Evolutionary conservation across 2,329 filamentous ascomycete species (phyloP), one percentile per base, ranked within the genome.

Genomic region (Pyrenochaeta sp.): DNA sequence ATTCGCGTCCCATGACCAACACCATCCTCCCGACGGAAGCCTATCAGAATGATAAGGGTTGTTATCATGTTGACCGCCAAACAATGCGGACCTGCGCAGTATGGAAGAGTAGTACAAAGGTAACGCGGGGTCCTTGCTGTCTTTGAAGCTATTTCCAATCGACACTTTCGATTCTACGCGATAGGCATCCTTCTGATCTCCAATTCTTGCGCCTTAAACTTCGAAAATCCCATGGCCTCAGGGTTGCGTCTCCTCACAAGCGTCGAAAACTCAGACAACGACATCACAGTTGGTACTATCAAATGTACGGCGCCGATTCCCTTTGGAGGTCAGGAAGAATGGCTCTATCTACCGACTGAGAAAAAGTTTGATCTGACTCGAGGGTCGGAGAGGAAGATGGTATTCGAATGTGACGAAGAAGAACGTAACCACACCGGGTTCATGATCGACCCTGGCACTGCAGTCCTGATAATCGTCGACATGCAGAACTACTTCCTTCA

Each of bases 401-500:
- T 72, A 37, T 64, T 79, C 43, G 74, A 77, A 46, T 76, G 74
- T 57, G 75, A 78, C 60, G 75, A 77, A 60, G 68, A 67, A 35
- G 68, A 75, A 18, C 68, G 71, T 50, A 74, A 77, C 60, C 76
- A 79, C 57, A 71, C 70, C 15, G 76, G 77, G 36, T 75, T 76
- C 63, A 68, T 75, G 55, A 76, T 78, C 49, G 74, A 78, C 57
- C 76, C 77, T 5, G 70, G 66, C 45, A 74, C 65, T 31, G 74
- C 77, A 1, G 66, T 77, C 21, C 58, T 78, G 27, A 71, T 78
- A 23, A 64, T 78, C 29, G 71, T 79, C 46, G 76, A 79, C 60
- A 79, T 78, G 76, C 77, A 79, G 50, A 79, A 78, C 61, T 78
- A 77, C 63, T 79, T 78, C 58, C 60, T 78, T 40, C 61, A 73